Percentiles rank a stretch among this genome's conserved stretches.
These are phyloP conservation scores for Xylariaceae sp. DNA, from an alignment of 2,329 filamentous ascomycete species.

Conservation along the genomic window DNA sequence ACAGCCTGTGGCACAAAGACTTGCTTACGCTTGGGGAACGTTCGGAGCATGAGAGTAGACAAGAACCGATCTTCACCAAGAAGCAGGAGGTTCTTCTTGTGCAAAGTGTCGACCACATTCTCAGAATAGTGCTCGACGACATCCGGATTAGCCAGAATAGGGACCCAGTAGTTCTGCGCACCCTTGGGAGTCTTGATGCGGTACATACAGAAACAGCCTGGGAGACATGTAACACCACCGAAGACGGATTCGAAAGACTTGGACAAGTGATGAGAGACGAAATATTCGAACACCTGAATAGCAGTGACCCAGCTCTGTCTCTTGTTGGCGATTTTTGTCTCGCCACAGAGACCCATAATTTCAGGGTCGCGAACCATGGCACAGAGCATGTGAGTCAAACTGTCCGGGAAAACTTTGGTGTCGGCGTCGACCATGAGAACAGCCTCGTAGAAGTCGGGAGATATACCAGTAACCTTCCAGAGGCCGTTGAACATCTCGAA, in stretches of 20 bases:
- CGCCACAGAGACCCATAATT: constrained; percentile 97
- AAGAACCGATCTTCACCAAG: constrained; percentile 97
- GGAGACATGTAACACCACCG: constrained; percentile 97
- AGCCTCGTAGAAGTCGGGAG: constrained; percentile 95
- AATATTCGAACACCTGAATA: constrained; percentile 99
- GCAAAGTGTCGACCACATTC: constrained; percentile 96
- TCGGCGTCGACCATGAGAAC: constrained; percentile 99
- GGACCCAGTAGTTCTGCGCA: constrained; percentile 98
- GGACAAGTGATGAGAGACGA: constrained; percentile 95
- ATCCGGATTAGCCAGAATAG: constrained; percentile 96
- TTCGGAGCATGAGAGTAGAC: constrained; percentile 96
- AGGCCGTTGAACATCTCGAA: constrained; percentile 99
- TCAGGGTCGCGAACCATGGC: constrained; percentile 99
- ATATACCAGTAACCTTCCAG: constrained; percentile 98
- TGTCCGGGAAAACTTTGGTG: constrained; percentile 98
- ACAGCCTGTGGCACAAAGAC: constrained; percentile 98
- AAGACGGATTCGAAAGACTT: constrained; percentile 99
- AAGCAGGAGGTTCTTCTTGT: constrained; percentile 93
- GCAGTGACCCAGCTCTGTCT: constrained; percentile 91
- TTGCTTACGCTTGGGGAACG: constrained; percentile 98
- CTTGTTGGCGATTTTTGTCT: constrained; percentile 99
- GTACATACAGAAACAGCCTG: constrained; percentile 99
- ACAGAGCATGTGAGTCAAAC: constrained; percentile 96
- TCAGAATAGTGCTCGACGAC: constrained; percentile 99
- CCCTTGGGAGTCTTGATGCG: constrained; percentile 99